Evolutionary conservation across 495 filamentous ascomycete species (phyloP).

Genomic region (Aspergillus coremiiformis): DNA sequence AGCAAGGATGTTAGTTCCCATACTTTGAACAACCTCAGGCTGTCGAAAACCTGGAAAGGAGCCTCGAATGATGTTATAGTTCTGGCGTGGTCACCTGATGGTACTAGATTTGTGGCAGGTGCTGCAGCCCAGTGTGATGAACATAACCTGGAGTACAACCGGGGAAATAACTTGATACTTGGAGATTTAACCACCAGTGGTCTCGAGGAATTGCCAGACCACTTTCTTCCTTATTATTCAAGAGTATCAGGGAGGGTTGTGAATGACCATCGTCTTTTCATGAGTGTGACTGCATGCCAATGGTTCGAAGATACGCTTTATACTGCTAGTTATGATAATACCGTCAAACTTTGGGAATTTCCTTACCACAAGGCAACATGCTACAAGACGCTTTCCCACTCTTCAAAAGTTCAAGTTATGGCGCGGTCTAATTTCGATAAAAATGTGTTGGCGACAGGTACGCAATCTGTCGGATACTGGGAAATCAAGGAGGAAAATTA

Average conservation of each 20-base stretch:
- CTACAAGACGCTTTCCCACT: conserved; percentile 52
- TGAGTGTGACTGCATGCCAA: conserved; percentile 67
- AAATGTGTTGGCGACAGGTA: conserved; percentile 46
- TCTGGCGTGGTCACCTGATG: conserved; percentile 44
- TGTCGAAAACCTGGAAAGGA: conserved; percentile 42
- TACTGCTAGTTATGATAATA: conserved; percentile 74
- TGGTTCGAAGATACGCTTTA: conserved; percentile 62
- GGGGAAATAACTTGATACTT: conserved; percentile 65
- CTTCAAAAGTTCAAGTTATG: conserved; percentile 64
- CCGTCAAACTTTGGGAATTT: conserved; percentile 68
- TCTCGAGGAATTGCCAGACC: conserved; percentile 61
- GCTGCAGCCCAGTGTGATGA: conserved; percentile 67
- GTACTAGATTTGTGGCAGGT: conserved; percentile 48
- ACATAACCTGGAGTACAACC: conserved; percentile 78
- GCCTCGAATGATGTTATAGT: conserved; percentile 45
- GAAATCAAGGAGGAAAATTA: conserved; percentile 12
- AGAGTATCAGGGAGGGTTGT: conserved; percentile 51
- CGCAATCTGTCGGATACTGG: conserved; percentile 29
- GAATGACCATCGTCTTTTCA: conserved; percentile 61
- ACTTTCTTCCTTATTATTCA: conserved; percentile 52
- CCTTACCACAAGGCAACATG: conserved; percentile 25
- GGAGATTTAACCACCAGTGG: conserved; percentile 51
- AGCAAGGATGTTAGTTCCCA: conserved; percentile 13
- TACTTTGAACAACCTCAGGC: conserved; percentile 22
- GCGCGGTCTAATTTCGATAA: conserved; percentile 42